phyloP scores from a whole-genome alignment of 768 basidiomycete species.

The Termitomyces sp. region DNA sequence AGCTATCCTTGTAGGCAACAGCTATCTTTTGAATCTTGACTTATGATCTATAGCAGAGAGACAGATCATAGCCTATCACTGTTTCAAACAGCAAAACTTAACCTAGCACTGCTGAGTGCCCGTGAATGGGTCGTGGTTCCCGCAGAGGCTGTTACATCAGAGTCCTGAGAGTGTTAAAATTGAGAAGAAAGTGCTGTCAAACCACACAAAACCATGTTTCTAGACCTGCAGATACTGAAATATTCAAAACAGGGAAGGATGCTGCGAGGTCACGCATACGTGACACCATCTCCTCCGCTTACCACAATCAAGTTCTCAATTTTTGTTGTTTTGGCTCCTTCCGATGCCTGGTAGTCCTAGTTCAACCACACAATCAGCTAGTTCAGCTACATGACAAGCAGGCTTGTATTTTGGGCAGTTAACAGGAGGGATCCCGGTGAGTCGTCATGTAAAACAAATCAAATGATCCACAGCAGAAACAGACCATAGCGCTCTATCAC shows the following conservation, averaged over 20 bases:
- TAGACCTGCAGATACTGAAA: not conserved
- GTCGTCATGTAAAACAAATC: not conserved
- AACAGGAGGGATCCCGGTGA: too few relatives aligned
- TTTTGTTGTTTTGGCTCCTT: conserved; percentile 64
- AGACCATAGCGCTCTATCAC: not conserved
- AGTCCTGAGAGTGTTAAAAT: not conserved
- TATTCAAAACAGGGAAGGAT: not conserved
- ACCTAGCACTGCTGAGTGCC: not conserved
- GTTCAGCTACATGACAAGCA: too few relatives aligned
- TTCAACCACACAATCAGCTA: too few relatives aligned
- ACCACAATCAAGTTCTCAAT: conserved; percentile 77
- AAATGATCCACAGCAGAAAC: not conserved
- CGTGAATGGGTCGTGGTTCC: too few relatives aligned
- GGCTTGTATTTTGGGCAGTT: too few relatives aligned
- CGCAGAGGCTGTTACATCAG: not conserved
- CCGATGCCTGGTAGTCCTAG: conserved; percentile 56
- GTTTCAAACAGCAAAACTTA: not conserved
- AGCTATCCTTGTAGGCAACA: too few relatives aligned
- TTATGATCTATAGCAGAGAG: not conserved
- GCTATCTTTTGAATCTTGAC: too few relatives aligned
- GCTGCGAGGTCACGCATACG: conserved; percentile 3
- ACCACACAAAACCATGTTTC: not conserved
- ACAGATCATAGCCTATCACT: not conserved
- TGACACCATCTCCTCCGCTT: conserved; percentile 3
- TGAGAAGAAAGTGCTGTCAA: not conserved